A percentile compares a stretch with the other conserved stretches of the same genome.
Evolutionary conservation across 805 yeast genomes (phyloP).

Genomic region (Sugiyamaella smithiae): DNA sequence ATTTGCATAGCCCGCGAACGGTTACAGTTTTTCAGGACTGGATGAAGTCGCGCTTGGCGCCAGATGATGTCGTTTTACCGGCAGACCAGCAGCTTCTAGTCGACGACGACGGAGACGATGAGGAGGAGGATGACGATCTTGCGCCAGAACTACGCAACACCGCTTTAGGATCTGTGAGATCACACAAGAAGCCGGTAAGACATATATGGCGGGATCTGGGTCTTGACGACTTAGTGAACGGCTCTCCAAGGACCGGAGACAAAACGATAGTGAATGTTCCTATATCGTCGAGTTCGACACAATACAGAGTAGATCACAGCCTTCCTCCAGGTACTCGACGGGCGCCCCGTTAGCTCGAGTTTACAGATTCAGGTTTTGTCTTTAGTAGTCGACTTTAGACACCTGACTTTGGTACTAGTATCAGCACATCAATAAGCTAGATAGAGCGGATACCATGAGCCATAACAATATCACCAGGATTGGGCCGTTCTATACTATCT

Average conservation of each 20-base stretch:
- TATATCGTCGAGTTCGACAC: neutral
- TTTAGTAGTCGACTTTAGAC: no score
- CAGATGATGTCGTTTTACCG: neutral
- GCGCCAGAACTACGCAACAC: neutral
- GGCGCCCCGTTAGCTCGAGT: neutral
- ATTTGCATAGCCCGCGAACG: neutral
- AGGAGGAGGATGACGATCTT: neutral
- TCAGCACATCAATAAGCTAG: no score
- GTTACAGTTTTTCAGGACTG: neutral
- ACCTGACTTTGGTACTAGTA: no score
- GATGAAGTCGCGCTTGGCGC: neutral
- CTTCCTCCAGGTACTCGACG: neutral
- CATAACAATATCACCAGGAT: no score
- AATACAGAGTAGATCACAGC: neutral
- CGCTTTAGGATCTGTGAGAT: neutral
- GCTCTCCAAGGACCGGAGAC: neutral
- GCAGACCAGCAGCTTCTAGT: neutral
- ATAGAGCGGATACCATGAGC: no score
- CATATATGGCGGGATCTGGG: conserved; percentile 1
- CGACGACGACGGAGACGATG: neutral
- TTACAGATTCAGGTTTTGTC: no score
- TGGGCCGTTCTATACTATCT: no score
- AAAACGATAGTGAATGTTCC: neutral
- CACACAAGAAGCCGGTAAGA: neutral
- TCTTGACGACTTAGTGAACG: neutral